Evolutionary conservation across 2,329 filamentous ascomycete genomes (phyloP), one percentile per base, ranked within the genome.

Genomic region (Fusarium acutatum): DNA sequence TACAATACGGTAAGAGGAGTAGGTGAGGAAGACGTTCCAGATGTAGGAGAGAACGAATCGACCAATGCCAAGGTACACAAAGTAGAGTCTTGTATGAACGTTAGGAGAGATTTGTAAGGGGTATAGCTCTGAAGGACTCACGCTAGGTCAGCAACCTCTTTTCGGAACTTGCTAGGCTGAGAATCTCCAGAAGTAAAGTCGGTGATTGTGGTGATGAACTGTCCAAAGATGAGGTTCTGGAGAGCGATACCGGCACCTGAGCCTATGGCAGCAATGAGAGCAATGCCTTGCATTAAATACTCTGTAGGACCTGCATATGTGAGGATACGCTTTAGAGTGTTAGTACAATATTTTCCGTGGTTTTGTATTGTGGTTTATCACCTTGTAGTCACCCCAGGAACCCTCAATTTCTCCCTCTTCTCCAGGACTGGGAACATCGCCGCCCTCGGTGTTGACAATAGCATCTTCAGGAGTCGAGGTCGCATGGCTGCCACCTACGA

Each of bases 1-100:
- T 6, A 87, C 87, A 7, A 87, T 86, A 15, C 87, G 82, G 59
- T 86, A 85, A 5, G 87, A 86, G 8, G 86, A 82, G 43, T 88
- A 85, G 6, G 86, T 88, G 26, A 88, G 78, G 54, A 82, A 79
- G 7, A 80, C 76, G 52, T 83, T 83, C 77, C 84, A 83, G 24
- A 84, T 75, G 69, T 90, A 90, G 18, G 85, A 82, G 22, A 88
- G 79, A 28, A 81, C 75, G 66, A 90, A 87, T 49, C 87, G 85
- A 1, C 80, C 88, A 57, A 90, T 81, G 73, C 89, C 89, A 18
- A 91, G 81, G 69, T 90, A 90, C 32, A 90, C 82, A 72, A 90
- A 89, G 76, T 87, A 90, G 11, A 91, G 80, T 1, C 86, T 87
- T 30, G 22, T 34, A 24, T 26, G 20, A 7, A 30, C 15, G 12